Evolutionary conservation across 345 rosid genomes (phyloP), one percentile per base, ranked within the genome.

Genomic region (Bruguiera parviflora): DNA sequence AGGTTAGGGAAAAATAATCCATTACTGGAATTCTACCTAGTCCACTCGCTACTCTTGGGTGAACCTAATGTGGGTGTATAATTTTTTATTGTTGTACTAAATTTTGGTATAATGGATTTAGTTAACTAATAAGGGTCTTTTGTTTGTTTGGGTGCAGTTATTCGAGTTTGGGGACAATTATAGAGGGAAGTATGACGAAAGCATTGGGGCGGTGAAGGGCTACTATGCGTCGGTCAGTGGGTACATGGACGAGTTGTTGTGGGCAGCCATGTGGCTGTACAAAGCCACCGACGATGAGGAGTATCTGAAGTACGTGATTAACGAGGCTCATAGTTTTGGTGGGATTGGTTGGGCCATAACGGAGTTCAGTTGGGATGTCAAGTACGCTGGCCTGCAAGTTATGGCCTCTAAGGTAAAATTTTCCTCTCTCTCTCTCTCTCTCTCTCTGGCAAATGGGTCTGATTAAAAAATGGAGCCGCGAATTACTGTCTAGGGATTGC

Each of bases 171-270:
- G 93, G 77, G 92, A 92, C 67, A 84, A 75, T 58, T 77, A 82
- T 63, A 81, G 99, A 75, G 98, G 97, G 25, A 85, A 84, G 70
- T 95, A 95, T 68, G 99, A 95, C 39, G 87, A 60, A 61, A 88
- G 91, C 28, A 59, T 95, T 20, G 82, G 75, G 53, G 94, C 80
- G 73, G 99, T 84, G 78, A 95, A 84, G 80, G 84, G 76, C 79
- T 95, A 92, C 88, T 95, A 95, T 61, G 88, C 92, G 71, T 95
- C 99, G 73, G 96, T 92, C 81, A 95, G 99, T 82, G 99, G 99
- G 47, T 92, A 86, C 86, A 87, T 78, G 91, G 99, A 95, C 62
- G 99, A 95, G 87, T 76, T 95, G 86, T 73, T 95, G 79, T 95
- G 80, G 77, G 73, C 69, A 37, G 70, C 71, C 31, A 18, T 77